Evolutionary conservation across 2,329 filamentous ascomycete genomes (phyloP).

Genomic region (Pezicula rhizophila): DNA sequence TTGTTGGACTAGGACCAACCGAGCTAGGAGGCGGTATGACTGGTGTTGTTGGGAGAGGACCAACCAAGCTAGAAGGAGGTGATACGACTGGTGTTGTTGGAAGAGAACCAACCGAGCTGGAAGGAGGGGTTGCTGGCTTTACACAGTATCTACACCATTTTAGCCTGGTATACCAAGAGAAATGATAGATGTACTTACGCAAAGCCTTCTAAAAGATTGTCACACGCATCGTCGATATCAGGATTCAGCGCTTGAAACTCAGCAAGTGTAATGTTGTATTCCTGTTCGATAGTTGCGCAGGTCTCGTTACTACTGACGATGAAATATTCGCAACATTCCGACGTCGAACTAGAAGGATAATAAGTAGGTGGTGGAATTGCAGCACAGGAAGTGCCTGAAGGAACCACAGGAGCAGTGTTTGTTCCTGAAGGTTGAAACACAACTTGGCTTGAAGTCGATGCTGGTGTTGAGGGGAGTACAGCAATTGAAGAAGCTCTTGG

Average conservation of each 20-base stretch:
- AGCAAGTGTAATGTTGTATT: not conserved
- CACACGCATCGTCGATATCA: not conserved
- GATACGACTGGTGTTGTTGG: too few species aligned
- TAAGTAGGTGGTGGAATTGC: not conserved
- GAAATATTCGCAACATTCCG: not conserved
- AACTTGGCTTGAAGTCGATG: not conserved
- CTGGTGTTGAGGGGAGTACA: too few species aligned
- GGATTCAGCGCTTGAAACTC: not conserved
- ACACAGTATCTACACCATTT: too few species aligned
- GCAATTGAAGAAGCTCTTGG: not conserved
- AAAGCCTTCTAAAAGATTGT: not conserved
- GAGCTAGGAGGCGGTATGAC: too few species aligned
- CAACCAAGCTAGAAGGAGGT: too few species aligned
- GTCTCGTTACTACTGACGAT: not conserved
- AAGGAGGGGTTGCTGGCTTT: too few species aligned
- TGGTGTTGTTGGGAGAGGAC: too few species aligned
- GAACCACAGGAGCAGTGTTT: not conserved
- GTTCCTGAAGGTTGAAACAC: not conserved
- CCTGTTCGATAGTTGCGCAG: not conserved
- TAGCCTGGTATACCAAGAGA: too few species aligned
- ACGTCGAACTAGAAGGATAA: not conserved
- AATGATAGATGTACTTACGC: not conserved
- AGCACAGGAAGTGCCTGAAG: not conserved
- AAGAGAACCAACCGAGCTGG: too few species aligned
- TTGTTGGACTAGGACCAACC: not conserved